Conservation (phyloP, 1,284 basidiomycete species). For the Cryptococcus wingfieldii region DNA sequence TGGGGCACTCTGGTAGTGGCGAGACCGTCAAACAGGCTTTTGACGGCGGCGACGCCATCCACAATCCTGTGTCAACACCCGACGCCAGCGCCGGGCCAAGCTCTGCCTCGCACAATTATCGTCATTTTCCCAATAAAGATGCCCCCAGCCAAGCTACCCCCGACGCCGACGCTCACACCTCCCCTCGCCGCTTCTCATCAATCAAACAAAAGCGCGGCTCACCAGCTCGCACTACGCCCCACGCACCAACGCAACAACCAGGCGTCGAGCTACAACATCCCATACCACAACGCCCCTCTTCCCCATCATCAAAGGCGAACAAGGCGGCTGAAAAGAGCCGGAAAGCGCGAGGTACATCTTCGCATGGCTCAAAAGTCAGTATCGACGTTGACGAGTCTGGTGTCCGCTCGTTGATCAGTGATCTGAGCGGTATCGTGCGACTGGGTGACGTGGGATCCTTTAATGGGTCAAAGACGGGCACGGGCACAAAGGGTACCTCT, state of each 20-base stretch:
- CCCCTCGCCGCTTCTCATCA: constrained; percentile 5
- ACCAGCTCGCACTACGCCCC: background rate
- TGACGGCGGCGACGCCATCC: background rate
- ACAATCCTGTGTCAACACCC: constrained; percentile 15
- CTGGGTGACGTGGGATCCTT: constrained; percentile 22
- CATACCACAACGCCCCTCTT: constrained; percentile 3
- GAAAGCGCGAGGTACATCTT: background rate
- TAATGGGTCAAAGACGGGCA: constrained; percentile 3
- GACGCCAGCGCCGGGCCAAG: constrained; percentile 19
- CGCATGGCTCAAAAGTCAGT: constrained; percentile 7
- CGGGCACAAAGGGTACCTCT: background rate
- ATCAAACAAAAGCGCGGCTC: background rate
- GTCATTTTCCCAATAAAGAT: constrained; percentile 12
- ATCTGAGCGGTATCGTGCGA: constrained; percentile 35
- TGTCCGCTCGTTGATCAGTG: constrained; percentile 21
- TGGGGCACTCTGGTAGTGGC: constrained; percentile 1
- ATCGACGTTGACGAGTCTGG: constrained; percentile 30
- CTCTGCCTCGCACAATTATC: constrained; percentile 19
- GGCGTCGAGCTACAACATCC: constrained; percentile 9
- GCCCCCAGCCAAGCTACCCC: background rate
- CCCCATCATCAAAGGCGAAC: background rate
- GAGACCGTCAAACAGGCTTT: constrained; percentile 7
- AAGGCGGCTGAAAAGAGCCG: background rate
- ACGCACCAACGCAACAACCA: background rate
- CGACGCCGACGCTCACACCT: background rate